Percentiles rank a stretch among this genome's conserved stretches.
These are phyloP conservation scores for Picea abies DNA, from an alignment of 83 land plant genomes.

Conservation along the genomic window DNA sequence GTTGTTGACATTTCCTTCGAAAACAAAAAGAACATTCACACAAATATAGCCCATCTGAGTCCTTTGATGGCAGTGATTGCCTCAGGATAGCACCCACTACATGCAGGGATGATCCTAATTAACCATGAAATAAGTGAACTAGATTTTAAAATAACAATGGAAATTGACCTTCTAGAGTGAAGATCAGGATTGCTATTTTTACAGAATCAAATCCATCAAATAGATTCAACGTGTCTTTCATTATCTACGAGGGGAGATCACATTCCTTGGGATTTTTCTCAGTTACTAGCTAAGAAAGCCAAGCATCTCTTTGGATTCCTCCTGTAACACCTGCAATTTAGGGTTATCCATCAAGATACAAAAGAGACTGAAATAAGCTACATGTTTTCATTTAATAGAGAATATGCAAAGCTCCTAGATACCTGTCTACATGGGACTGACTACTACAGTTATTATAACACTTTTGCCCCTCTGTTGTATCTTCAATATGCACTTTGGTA, in stretches of 20 bases:
- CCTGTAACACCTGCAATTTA: too few relatives aligned
- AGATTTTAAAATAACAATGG: not conserved
- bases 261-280: slow-evolving; percentile 5
- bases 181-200: not conserved
- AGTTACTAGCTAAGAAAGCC: slow-evolving; percentile 11
- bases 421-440: not conserved
- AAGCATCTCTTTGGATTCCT: not conserved
- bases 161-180: not conserved
- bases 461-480: slow-evolving; percentile 6
- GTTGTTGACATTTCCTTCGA: not conserved
- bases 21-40: not conserved
- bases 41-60: too few relatives aligned
- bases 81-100: not conserved
- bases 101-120: too few relatives aligned
- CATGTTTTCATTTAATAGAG: too few relatives aligned
- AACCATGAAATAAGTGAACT: not conserved
- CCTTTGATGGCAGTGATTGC: not conserved
- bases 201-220: not conserved
- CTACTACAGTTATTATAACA: not conserved
- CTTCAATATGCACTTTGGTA: too few relatives aligned
- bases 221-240: not conserved
- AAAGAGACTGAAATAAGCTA: too few relatives aligned
- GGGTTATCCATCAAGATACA: too few relatives aligned
- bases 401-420: not conserved
- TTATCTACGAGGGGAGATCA: not conserved